Evolutionary conservation across 768 basidiomycete genomes (phyloP), one percentile per base, ranked within the genome.

Genomic region (Agaricus bisporus): DNA sequence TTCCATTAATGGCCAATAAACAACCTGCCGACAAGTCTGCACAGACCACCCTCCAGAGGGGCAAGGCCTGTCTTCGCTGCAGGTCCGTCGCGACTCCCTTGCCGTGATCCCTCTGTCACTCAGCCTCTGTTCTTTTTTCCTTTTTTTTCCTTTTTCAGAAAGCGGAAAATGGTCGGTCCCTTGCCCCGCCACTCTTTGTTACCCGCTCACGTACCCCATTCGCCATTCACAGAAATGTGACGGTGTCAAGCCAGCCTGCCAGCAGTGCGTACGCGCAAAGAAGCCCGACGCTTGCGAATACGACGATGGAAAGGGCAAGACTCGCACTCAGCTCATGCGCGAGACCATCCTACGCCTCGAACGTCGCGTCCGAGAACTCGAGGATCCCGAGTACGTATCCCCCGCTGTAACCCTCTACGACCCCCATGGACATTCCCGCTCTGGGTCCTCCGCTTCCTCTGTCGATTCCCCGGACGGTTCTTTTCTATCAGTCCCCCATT

Each of bases 231-330:
- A 91, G 88, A 77, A 86, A 68, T 91, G 88, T 64, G 88, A 90
- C 62, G 88, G 87, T 57, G 62, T 62, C 43, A 89, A 87, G 65
- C 88, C 88, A 26, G 77, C 86, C 11, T 91, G 88, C 57, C 85
- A 86, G 58, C 88, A 91, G 63, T 91, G 88, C 62, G 71, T 73
- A 26, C 82, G 85, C 49, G 87, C 87, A 41, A 90, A 90, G 76
- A 89, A 88, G 64, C 72, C 71, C 48, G 85, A 88, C 2, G 72
- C 65, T 10, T 91, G 88, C 67, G 85, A 87, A 61, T 91, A 90
- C 64, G 88, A 91, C 60, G 88, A 91, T 67, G 88, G 88, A 22
- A 88, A 85, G 71, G 85, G 86, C 46, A 90, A 89, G 72, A 89
- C 86, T 42, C 77, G 87, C 56, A 90, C 88, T 0, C 88, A 90